These are phyloP conservation scores for Sisymbrium altissimum DNA, from an alignment of 345 rosid genomes.

Conservation along the genomic window DNA sequence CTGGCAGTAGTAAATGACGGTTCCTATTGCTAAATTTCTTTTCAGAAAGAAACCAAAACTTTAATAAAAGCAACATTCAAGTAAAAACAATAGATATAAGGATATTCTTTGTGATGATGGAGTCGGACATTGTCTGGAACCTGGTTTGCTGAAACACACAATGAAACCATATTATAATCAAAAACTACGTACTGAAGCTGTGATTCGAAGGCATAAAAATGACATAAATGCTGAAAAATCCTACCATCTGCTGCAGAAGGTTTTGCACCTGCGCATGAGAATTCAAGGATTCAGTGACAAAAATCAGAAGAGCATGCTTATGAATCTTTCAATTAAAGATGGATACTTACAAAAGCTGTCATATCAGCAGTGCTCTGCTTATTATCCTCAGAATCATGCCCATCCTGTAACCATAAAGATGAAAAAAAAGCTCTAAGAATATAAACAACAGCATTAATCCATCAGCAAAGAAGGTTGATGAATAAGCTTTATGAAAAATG, in stretches of 20 bases:
- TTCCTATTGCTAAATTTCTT: background rate
- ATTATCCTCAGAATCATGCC: slow-evolving; percentile 64
- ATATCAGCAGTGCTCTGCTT: slow-evolving; percentile 55
- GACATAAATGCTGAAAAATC: slow-evolving; percentile 13
- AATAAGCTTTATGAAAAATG: background rate
- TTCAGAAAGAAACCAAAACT: background rate
- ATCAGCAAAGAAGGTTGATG: background rate
- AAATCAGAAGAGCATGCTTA: background rate
- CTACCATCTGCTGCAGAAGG: slow-evolving; percentile 90
- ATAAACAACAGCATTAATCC: too few relatives aligned
- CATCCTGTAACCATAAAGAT: slow-evolving; percentile 52
- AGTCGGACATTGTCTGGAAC: slow-evolving; percentile 91
- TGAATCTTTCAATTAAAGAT: background rate
- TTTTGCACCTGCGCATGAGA: slow-evolving; percentile 62
- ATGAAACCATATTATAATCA: background rate
- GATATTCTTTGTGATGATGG: slow-evolving; percentile 92
- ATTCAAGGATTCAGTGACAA: slow-evolving; percentile 11
- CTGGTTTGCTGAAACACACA: slow-evolving; percentile 69
- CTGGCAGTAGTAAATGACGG: background rate
- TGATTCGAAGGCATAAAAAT: slow-evolving; percentile 6
- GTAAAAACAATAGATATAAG: slow-evolving; percentile 37
- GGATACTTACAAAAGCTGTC: slow-evolving; percentile 32
- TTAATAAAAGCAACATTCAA: background rate
- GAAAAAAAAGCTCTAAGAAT: too few relatives aligned
- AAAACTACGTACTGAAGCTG: background rate